Evolutionary conservation across 768 basidiomycete species (phyloP).

Genomic region (Podaxis sp.): DNA sequence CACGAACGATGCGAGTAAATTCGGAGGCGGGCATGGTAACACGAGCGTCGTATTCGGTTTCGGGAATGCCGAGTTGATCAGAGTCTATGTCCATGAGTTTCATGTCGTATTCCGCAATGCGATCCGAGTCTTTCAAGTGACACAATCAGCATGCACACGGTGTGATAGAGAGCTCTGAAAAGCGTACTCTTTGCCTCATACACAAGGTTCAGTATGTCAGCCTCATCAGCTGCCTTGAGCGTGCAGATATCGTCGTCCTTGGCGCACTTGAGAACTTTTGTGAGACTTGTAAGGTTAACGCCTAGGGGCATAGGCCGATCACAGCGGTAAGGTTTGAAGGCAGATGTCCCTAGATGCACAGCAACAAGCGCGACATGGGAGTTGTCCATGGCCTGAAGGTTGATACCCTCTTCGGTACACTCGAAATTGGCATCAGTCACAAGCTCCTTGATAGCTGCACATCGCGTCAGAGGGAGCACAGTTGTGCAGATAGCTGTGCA

Average conservation of each 20-base stretch:
- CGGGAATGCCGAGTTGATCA: conserved; percentile 92
- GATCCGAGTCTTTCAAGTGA: conserved; percentile 66
- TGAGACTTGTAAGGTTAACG: conserved; percentile 80
- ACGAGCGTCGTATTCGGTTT: conserved; percentile 94
- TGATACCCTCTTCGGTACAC: conserved; percentile 92
- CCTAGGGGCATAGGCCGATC: conserved; percentile 93
- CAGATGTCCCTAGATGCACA: conserved; percentile 71
- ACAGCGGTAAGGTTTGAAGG: conserved; percentile 88
- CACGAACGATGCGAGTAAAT: conserved; percentile 90
- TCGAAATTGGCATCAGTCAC: conserved; percentile 98
- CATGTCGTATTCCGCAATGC: conserved; percentile 97
- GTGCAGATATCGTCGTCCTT: conserved; percentile 93
- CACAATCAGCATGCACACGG: conserved; percentile 3
- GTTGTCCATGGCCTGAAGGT: conserved; percentile 99
- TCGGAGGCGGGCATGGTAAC: conserved; percentile 84
- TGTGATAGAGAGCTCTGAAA: not conserved
- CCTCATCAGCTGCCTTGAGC: conserved; percentile 87
- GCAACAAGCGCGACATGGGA: conserved; percentile 97
- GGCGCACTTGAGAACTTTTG: conserved; percentile 95
- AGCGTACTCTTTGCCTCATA: conserved; percentile 87
- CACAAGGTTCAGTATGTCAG: conserved; percentile 79
- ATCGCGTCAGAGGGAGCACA: conserved; percentile 4
- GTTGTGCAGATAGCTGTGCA: not conserved
- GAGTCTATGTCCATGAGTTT: conserved; percentile 99
- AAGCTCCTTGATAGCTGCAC: conserved; percentile 92